phyloP scores from a whole-genome alignment of 108 stramenopile species.

The Aurantiochytrium sp. region DNA sequence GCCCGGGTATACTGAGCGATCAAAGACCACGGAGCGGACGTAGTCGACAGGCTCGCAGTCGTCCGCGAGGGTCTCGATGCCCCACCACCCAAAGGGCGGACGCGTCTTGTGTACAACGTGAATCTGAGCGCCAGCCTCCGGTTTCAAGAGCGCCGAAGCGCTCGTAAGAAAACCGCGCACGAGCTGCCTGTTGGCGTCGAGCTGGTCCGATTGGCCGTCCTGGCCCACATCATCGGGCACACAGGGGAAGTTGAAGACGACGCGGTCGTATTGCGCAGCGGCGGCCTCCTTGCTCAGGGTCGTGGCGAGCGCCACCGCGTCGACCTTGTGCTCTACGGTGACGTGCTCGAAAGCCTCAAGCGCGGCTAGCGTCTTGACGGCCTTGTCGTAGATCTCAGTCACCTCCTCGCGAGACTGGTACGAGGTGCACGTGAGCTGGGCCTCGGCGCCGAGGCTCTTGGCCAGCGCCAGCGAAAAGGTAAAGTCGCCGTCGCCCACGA shows the following conservation, averaged over 20 bases:
- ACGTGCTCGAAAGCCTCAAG: conserved; percentile 43
- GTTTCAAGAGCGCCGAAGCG: conserved; percentile 43
- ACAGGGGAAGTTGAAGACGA: conserved; percentile 88
- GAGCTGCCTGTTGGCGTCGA: conserved; percentile 73
- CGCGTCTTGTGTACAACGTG: conserved; percentile 82
- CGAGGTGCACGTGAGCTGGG: conserved; percentile 64
- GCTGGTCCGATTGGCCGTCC: conserved; percentile 81
- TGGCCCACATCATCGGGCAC: conserved; percentile 67
- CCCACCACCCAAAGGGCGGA: conserved; percentile 82
- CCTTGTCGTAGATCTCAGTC: conserved; percentile 63
- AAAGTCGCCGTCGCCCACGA: conserved; percentile 86
- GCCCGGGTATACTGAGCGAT: conserved; percentile 63
- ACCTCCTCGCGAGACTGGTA: conserved; percentile 67
- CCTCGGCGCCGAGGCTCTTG: neutral
- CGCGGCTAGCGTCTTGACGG: conserved; percentile 45
- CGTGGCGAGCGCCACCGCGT: conserved; percentile 65
- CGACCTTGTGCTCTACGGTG: conserved; percentile 62
- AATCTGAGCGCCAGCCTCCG: conserved; percentile 57
- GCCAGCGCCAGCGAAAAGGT: conserved; percentile 75
- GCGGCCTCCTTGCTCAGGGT: conserved; percentile 48
- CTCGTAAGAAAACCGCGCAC: conserved; percentile 55
- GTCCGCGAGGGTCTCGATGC: conserved; percentile 47
- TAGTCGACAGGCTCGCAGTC: neutral
- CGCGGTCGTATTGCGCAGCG: conserved; percentile 59
- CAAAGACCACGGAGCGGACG: conserved; percentile 71